phyloP scores from a whole-genome alignment of 78 protist genomes.

The Dictyostelium purpureum region DNA sequence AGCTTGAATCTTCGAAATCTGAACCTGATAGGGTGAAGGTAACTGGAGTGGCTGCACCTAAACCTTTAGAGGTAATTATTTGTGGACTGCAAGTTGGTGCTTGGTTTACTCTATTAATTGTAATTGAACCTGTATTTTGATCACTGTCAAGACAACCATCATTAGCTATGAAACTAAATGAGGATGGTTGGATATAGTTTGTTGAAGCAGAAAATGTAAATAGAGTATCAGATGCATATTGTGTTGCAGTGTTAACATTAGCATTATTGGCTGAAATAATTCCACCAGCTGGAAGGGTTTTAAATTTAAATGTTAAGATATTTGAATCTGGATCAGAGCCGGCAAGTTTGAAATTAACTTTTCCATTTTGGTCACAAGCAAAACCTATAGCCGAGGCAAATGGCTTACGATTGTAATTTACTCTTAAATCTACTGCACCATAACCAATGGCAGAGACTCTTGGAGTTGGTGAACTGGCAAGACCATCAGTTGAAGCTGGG shows the following conservation, averaged over 20 bases:
- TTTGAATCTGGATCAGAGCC: not conserved
- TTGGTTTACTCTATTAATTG: not conserved
- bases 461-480: not conserved
- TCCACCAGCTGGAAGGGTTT: not conserved
- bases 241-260: not conserved
- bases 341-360: not conserved
- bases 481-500: not conserved
- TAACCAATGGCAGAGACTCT: not conserved
- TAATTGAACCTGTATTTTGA: not conserved
- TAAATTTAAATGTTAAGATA: not conserved
- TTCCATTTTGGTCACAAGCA: not conserved
- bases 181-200: not conserved
- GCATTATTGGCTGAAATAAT: not conserved
- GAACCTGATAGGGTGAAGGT: not conserved
- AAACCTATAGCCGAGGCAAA: not conserved
- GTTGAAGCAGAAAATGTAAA: not conserved
- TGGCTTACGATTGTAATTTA: slow-evolving; percentile 1
- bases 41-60: not conserved
- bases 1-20: slow-evolving; percentile 3
- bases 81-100: too few species aligned
- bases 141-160: not conserved
- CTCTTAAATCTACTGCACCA: not conserved
- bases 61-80: too few species aligned
- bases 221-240: not conserved
- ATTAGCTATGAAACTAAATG: not conserved